Percentiles rank a stretch among this genome's conserved stretches.
Evolutionary conservation across 2,329 filamentous ascomycete genomes (phyloP).

Genomic region (Apiospora marii): DNA sequence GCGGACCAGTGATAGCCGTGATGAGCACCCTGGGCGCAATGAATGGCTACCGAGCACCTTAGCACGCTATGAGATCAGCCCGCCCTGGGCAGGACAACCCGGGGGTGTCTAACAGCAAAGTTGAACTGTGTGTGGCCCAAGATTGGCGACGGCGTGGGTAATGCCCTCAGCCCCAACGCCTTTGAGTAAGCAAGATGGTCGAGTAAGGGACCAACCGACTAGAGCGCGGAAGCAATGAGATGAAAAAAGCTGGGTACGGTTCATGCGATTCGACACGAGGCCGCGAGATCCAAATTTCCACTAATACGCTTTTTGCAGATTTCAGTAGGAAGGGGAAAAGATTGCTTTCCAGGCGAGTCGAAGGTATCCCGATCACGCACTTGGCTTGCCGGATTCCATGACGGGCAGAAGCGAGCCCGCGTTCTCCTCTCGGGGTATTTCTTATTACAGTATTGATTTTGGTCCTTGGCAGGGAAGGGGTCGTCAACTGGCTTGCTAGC

Average conservation of each 20-base stretch:
- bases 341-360: constrained; percentile 9
- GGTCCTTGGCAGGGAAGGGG: constrained; percentile 32
- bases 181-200: constrained; percentile 13
- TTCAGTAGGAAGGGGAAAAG: not conserved
- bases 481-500: not conserved
- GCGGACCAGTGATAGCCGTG: constrained; percentile 49
- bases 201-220: not conserved
- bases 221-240: constrained; percentile 4
- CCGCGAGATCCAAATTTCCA: constrained; percentile 1
- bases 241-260: not conserved
- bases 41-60: constrained; percentile 46
- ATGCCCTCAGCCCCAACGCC: constrained; percentile 21
- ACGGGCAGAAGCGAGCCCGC: constrained; percentile 31
- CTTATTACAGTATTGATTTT: constrained; percentile 30
- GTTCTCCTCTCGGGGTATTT: constrained; percentile 33
- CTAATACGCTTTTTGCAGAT: constrained; percentile 13
- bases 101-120: constrained; percentile 36
- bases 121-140: constrained; percentile 36
- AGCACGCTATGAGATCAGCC: constrained; percentile 43
- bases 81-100: constrained; percentile 24
- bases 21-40: constrained; percentile 43
- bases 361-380: constrained; percentile 16
- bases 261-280: constrained; percentile 16
- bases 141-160: constrained; percentile 18
- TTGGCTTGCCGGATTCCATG: constrained; percentile 21